Conservation (phyloP, 169 alveolate genomes). For the Cystoisospora suis region DNA sequence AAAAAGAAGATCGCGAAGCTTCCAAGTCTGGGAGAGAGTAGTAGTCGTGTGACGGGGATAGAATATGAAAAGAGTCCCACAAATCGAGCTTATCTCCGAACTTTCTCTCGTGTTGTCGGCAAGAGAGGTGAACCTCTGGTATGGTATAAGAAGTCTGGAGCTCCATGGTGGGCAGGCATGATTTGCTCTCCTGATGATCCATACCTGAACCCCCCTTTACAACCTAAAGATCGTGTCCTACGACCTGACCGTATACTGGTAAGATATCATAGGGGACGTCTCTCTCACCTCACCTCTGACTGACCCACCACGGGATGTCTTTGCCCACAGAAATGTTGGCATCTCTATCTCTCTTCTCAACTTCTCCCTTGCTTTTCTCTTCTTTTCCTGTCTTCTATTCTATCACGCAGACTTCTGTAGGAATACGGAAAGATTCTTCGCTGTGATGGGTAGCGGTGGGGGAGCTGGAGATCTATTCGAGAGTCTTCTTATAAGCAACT, state of each 20-base stretch:
- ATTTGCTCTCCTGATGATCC: constrained; percentile 22
- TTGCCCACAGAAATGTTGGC: too few relatives aligned
- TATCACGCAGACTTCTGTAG: too few relatives aligned
- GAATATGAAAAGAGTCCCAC: neutral
- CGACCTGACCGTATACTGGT: neutral
- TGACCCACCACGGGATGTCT: too few relatives aligned
- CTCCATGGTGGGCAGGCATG: constrained; percentile 47
- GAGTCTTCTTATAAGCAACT: too few relatives aligned
- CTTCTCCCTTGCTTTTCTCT: too few relatives aligned
- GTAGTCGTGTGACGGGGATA: neutral
- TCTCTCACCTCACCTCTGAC: too few relatives aligned
- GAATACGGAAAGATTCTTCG: too few relatives aligned
- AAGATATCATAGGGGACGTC: too few relatives aligned
- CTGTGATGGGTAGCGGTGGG: too few relatives aligned
- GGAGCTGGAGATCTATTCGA: too few relatives aligned
- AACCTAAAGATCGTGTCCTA: neutral
- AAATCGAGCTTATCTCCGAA: neutral
- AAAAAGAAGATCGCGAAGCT: neutral
- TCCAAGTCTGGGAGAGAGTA: neutral
- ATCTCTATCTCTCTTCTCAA: too few relatives aligned
- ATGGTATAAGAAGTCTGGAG: constrained; percentile 8
- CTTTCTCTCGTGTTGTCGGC: constrained; percentile 32
- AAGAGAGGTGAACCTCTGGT: constrained; percentile 22
- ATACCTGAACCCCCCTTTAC: constrained; percentile 10
- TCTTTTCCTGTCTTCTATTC: too few relatives aligned